Percentiles rank a stretch among this genome's conserved stretches.
phyloP scores from a whole-genome alignment of 1,284 basidiomycete genomes.

The Microbotryum violaceum region DNA sequence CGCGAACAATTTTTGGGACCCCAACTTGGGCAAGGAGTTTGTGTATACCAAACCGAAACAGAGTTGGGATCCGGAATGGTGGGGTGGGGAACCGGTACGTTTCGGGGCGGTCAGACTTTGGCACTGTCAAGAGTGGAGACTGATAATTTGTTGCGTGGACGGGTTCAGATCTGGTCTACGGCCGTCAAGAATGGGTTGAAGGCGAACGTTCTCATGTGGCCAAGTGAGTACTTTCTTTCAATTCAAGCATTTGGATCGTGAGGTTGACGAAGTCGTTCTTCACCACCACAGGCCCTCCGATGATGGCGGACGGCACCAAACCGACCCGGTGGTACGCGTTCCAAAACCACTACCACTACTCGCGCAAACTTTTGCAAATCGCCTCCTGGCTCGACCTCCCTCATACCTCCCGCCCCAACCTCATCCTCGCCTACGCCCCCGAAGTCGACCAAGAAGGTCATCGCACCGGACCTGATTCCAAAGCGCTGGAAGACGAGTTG shows the following conservation, averaged over 20 bases:
- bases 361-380: slow-evolving; percentile 65
- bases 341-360: slow-evolving; percentile 56
- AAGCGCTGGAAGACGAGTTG: slow-evolving; percentile 62
- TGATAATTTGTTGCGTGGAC: too few species aligned
- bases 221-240: slow-evolving; percentile 41
- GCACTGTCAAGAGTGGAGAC: background rate
- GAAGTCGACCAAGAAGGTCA: slow-evolving; percentile 56
- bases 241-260: too few species aligned
- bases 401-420: slow-evolving; percentile 22
- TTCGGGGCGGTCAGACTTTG: background rate
- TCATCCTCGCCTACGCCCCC: slow-evolving; percentile 60
- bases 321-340: slow-evolving; percentile 48
- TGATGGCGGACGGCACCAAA: slow-evolving; percentile 55
- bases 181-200: slow-evolving; percentile 62
- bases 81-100: slow-evolving; percentile 76
- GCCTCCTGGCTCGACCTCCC: slow-evolving; percentile 39
- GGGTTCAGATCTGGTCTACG: slow-evolving; percentile 74
- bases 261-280: too few species aligned
- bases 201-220: slow-evolving; percentile 83
- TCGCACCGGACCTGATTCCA: slow-evolving; percentile 62
- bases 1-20: slow-evolving; percentile 86
- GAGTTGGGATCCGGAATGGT: slow-evolving; percentile 65
- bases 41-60: slow-evolving; percentile 58
- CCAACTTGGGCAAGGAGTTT: slow-evolving; percentile 54
- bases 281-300: slow-evolving; percentile 68